Evolutionary conservation across 2,329 filamentous ascomycete species (phyloP).

Genomic region (Exserohilum turcica): DNA sequence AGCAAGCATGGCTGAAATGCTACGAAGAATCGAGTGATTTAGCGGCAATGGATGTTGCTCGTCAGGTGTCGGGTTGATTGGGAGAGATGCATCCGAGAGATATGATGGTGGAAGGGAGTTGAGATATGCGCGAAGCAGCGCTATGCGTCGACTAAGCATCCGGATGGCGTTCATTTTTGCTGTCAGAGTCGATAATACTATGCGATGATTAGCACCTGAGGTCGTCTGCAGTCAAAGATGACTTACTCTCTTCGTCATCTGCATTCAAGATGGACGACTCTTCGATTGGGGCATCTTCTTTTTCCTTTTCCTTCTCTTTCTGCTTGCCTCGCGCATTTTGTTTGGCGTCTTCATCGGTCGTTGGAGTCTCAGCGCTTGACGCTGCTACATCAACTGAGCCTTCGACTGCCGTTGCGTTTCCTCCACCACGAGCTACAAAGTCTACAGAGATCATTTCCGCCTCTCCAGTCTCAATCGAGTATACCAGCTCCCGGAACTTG

Average conservation of each 20-base stretch:
- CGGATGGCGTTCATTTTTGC: slow-evolving; percentile 92
- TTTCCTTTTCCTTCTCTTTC: slow-evolving; percentile 57
- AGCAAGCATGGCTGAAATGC: slow-evolving; percentile 82
- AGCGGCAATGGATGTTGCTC: slow-evolving; percentile 43
- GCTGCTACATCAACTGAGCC: slow-evolving; percentile 35
- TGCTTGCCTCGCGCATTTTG: slow-evolving; percentile 55
- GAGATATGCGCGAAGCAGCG: slow-evolving; percentile 70
- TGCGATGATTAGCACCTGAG: slow-evolving; percentile 11
- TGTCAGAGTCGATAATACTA: slow-evolving; percentile 70
- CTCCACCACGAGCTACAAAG: slow-evolving; percentile 83
- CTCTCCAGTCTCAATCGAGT: slow-evolving; percentile 89
- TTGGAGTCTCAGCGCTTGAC: slow-evolving; percentile 16
- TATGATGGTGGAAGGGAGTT: slow-evolving; percentile 71
- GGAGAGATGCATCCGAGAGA: slow-evolving; percentile 55
- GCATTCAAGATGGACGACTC: slow-evolving; percentile 53
- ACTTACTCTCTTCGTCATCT: slow-evolving; percentile 68
- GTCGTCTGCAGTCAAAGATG: background rate
- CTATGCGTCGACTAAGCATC: slow-evolving; percentile 73
- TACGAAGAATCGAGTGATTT: slow-evolving; percentile 77
- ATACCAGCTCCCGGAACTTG: slow-evolving; percentile 81
- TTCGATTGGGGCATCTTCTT: slow-evolving; percentile 42
- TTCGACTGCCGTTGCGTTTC: slow-evolving; percentile 70
- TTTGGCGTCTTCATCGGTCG: slow-evolving; percentile 54
- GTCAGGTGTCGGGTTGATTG: slow-evolving; percentile 38
- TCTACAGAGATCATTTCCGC: slow-evolving; percentile 98